Evolutionary conservation across 2,329 filamentous ascomycete species (phyloP), one percentile per base, ranked within the genome.

Genomic region (Thelonectria olida): DNA sequence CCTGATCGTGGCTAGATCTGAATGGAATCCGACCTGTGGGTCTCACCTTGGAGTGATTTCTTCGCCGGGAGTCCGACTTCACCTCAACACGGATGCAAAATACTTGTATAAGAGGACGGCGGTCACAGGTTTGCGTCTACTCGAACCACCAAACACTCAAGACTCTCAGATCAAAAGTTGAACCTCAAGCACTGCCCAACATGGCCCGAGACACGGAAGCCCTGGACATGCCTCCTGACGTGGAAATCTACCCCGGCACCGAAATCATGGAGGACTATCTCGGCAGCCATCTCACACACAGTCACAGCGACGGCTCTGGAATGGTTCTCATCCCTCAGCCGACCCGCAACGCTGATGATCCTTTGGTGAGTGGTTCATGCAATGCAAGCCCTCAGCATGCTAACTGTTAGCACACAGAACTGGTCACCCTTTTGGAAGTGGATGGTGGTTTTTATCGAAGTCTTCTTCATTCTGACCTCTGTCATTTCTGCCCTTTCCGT

Each of bases 371-470:
- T 51, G 9, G 31, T 23, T 39, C 36, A 39, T 39, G 36, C 36
- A 39, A 20, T 17, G 15, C n/a, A 7, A 17, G 9, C 10, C 8
- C 5, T 13, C 36, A 17, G 15, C 10, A n/a, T 8, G 36, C 36
- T 39, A n/a, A 39, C 36, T 5, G 5, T 17, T 39, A 20, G 17
- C n/a, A n/a, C 36, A 10, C 19, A 51, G 48, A 51, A 51, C 20
- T 51, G 48, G 48, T 36, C 48, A 12, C 31, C n/a, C 31, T 36
- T 51, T 22, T 51, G 48, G 48, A 51, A 51, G 22, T 23, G 20
- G 20, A 36, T 19, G 19, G 48, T 51, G n/a, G 27, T 39, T 10
- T 51, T 51, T 23, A 38, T 23, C 20, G 27, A 51, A 10, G 48
- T 31, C 12, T 36, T 20, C 12, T 51, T 51, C 48, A 36, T 51